Conservation (phyloP, 805 yeast genomes). For the Nakazawaea populi region DNA sequence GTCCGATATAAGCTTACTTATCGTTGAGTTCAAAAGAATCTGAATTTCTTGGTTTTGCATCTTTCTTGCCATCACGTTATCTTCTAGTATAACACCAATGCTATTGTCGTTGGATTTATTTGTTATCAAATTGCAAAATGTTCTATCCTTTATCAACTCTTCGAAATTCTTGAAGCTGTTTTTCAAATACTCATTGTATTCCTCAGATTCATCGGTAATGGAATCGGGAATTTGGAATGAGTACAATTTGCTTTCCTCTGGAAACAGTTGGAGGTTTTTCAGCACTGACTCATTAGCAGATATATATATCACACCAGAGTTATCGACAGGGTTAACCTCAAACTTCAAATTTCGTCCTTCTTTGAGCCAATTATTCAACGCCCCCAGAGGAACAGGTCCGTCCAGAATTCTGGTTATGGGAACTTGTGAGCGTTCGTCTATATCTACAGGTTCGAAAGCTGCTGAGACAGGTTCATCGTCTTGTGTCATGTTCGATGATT, state of each 20-base stretch:
- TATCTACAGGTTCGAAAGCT: constrained; percentile 14
- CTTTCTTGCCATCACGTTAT: constrained; percentile 28
- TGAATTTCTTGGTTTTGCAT: constrained; percentile 26
- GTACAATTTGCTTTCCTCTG: constrained; percentile 35
- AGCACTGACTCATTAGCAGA: constrained; percentile 18
- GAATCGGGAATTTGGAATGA: constrained; percentile 31
- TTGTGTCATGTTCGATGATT: neutral
- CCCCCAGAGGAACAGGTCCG: constrained; percentile 26
- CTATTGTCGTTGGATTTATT: constrained; percentile 15
- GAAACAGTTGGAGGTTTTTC: constrained; percentile 20
- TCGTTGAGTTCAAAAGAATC: constrained; percentile 25
- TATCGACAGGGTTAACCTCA: constrained; percentile 39
- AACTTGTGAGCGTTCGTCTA: constrained; percentile 21
- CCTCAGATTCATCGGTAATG: constrained; percentile 32
- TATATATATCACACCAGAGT: constrained; percentile 34
- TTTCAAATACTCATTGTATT: constrained; percentile 42
- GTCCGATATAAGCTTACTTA: constrained; percentile 19
- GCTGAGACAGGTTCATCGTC: neutral
- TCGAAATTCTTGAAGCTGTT: constrained; percentile 49
- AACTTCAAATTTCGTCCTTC: constrained; percentile 33
- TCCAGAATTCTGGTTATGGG: constrained; percentile 26
- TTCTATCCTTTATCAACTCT: constrained; percentile 36
- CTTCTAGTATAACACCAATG: constrained; percentile 28
- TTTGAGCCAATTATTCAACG: constrained; percentile 26
- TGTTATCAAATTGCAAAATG: constrained; percentile 28